A percentile compares a stretch with the other conserved stretches of the same genome.
Evolutionary conservation across 176 grass and related monocot genomes (phyloP).

Genomic region (Chrysopogon serrulatus): DNA sequence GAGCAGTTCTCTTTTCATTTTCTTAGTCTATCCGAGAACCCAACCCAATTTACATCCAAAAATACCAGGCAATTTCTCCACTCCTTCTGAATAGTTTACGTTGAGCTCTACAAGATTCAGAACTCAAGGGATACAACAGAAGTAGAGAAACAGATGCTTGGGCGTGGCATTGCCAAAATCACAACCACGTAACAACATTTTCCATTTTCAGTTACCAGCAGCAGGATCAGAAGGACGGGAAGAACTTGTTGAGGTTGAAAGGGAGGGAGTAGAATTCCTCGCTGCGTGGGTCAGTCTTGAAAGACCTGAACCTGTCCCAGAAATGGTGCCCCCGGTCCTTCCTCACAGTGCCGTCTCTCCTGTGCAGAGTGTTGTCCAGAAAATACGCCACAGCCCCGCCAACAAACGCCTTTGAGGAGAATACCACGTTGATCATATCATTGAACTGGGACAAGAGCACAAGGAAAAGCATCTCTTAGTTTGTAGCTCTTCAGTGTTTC

Average conservation of each 20-base stretch:
- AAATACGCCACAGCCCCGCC: conserved; percentile 61
- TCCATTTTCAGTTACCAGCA: not conserved
- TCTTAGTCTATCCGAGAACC: not conserved
- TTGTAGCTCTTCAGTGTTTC: not conserved
- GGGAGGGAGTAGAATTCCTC: conserved; percentile 93
- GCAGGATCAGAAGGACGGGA: conserved; percentile 64
- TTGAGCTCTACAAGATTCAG: conserved; percentile 41
- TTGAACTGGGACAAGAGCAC: conserved; percentile 61
- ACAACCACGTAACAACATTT: not conserved
- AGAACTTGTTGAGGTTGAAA: conserved; percentile 90
- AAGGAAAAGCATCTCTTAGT: not conserved
- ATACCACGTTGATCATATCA: conserved; percentile 89
- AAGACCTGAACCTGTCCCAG: conserved; percentile 89
- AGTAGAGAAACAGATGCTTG: not conserved
- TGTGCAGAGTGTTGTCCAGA: conserved; percentile 78
- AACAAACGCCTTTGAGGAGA: conserved; percentile 87
- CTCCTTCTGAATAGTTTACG: conserved; percentile 2
- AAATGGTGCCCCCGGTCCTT: conserved; percentile 82
- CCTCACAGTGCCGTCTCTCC: conserved; percentile 26
- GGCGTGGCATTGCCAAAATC: not conserved
- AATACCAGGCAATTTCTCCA: conserved; percentile 6
- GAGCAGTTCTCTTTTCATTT: not conserved
- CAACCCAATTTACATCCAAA: conserved; percentile 33
- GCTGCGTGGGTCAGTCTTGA: conserved; percentile 70
- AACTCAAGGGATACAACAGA: not conserved